These are phyloP conservation scores for Akebia trifoliata DNA, from an alignment of 164 flowering plant genomes.

Conservation along the genomic window DNA sequence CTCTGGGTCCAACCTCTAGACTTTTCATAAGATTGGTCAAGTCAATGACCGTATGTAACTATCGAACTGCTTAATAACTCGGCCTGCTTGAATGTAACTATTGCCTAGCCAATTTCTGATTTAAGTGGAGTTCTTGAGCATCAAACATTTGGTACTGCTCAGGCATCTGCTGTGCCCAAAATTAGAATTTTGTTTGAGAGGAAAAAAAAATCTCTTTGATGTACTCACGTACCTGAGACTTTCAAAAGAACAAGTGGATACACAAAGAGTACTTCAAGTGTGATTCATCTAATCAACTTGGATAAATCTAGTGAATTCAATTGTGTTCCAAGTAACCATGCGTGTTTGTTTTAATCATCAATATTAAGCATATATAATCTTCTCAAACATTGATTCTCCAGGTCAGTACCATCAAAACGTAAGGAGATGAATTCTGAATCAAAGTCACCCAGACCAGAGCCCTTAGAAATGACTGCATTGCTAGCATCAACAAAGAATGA, in stretches of 20 bases:
- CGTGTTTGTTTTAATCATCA: neutral
- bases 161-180: neutral
- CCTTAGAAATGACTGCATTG: slow-evolving; percentile 13
- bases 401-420: slow-evolving; percentile 38
- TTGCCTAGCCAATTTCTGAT: neutral
- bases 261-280: too few species aligned
- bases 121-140: neutral
- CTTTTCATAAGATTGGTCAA: neutral
- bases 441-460: slow-evolving; percentile 20
- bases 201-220: too few species aligned
- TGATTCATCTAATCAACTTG: too few species aligned
- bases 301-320: too few species aligned
- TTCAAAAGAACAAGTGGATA: too few species aligned
- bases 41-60: neutral
- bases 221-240: too few species aligned
- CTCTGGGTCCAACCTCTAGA: neutral
- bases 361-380: neutral
- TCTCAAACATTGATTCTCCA: slow-evolving; percentile 15
- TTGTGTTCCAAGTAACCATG: neutral
- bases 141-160: neutral
- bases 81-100: neutral
- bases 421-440: slow-evolving; percentile 16
- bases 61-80: neutral
- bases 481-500: slow-evolving; percentile 16
- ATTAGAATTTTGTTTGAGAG: too few species aligned